A percentile compares a stretch with the other conserved stretches of the same genome.
Evolutionary conservation across 441 rosid species (phyloP).

Genomic region (Aquilaria agallochum): DNA sequence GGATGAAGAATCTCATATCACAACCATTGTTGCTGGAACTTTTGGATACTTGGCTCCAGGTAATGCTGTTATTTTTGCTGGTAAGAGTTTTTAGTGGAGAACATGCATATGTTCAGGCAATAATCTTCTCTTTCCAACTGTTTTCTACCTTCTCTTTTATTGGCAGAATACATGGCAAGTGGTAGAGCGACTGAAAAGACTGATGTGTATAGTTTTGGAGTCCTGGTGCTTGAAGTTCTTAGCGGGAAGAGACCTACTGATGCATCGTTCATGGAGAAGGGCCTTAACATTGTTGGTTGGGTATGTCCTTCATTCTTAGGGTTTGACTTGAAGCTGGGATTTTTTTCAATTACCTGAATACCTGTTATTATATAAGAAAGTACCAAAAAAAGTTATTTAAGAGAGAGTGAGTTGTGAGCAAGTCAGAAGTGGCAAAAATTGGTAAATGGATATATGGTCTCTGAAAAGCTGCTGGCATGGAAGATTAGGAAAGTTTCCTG

Average conservation of each 20-base stretch:
- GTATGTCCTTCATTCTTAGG: conserved; percentile 34
- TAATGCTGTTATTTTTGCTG: conserved; percentile 18
- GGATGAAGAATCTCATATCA: conserved; percentile 98
- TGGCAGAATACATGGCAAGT: conserved; percentile 93
- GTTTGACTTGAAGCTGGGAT: conserved; percentile 1
- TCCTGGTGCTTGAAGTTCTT: conserved; percentile 87
- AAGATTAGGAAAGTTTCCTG: too few species aligned
- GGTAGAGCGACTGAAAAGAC: conserved; percentile 99
- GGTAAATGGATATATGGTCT: too few species aligned
- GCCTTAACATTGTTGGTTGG: conserved; percentile 97
- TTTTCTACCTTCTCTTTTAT: conserved; percentile 10
- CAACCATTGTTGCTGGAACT: conserved; percentile 98
- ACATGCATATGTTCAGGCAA: conserved; percentile 1
- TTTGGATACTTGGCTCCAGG: conserved; percentile 99
- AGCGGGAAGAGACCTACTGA: conserved; percentile 98
- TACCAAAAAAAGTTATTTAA: too few species aligned
- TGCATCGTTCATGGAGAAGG: conserved; percentile 95
- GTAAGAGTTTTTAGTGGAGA: conserved; percentile 2
- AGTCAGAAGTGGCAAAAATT: too few species aligned
- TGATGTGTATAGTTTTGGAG: conserved; percentile 97
- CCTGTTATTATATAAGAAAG: too few species aligned
- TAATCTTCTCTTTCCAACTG: conserved; percentile 10
- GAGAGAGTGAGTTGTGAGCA: too few species aligned
- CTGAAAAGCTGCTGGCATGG: too few species aligned
- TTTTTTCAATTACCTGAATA: too few species aligned